Evolutionary conservation across 495 filamentous ascomycete species (phyloP).

Genomic region (Chaetomidium leptoderma): DNA sequence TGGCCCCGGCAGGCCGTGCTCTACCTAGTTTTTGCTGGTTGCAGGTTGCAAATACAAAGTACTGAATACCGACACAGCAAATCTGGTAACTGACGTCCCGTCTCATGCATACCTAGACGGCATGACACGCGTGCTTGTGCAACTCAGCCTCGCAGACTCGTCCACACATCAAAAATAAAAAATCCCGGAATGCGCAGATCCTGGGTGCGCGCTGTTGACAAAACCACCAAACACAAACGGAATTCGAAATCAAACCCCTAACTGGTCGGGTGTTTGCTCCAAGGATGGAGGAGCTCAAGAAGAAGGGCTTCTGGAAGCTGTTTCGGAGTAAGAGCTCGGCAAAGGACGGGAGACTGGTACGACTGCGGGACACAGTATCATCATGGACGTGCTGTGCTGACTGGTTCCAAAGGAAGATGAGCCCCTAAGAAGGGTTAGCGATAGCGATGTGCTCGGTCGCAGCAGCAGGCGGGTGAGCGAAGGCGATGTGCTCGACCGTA

Average conservation of each 20-base stretch:
- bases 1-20: background rate
- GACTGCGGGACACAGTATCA: too few species aligned
- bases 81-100: background rate
- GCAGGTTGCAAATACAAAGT: background rate
- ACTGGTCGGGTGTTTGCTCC: background rate
- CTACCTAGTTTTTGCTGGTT: background rate
- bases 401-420: constrained; percentile 14
- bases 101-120: background rate
- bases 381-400: too few species aligned
- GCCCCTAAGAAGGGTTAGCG: constrained; percentile 13
- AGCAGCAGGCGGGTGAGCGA: constrained; percentile 13
- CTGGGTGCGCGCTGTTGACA: background rate
- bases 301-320: constrained; percentile 22
- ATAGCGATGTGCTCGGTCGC: constrained; percentile 9
- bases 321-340: constrained; percentile 22
- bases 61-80: background rate
- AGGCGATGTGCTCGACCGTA: constrained; percentile 6
- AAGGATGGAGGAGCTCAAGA: constrained; percentile 17
- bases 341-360: constrained; percentile 15
- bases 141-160: constrained; percentile 6
- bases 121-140: constrained; percentile 8
- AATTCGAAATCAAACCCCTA: background rate
- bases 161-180: constrained; percentile 1
- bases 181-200: constrained; percentile 6
- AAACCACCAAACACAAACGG: background rate